phyloP scores from a whole-genome alignment of 1,284 basidiomycete species.

The Trametes polyzona region DNA sequence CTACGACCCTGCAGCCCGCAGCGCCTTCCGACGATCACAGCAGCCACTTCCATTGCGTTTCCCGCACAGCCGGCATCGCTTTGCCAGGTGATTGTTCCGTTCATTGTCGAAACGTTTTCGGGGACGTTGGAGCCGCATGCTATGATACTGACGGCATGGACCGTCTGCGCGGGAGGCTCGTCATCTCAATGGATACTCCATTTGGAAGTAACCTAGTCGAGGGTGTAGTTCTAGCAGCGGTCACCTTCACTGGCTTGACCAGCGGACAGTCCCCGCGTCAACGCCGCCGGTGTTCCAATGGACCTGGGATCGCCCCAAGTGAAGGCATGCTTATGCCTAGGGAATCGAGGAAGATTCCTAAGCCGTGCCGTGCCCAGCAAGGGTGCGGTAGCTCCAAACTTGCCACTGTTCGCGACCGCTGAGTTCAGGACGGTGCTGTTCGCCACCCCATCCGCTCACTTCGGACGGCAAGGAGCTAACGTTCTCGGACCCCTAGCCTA shows the following conservation, averaged over 20 bases:
- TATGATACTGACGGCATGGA: neutral
- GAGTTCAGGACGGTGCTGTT: neutral
- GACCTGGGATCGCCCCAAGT: neutral
- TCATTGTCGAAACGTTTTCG: neutral
- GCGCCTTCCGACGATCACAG: constrained; percentile 2
- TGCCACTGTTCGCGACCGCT: constrained; percentile 12
- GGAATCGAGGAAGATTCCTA: neutral
- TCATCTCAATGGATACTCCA: too few species aligned
- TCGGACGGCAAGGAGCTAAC: neutral
- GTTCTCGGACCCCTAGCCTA: neutral
- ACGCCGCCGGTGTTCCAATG: neutral
- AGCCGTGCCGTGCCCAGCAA: neutral
- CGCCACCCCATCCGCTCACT: neutral
- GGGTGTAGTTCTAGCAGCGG: too few species aligned
- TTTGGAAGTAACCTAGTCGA: too few species aligned
- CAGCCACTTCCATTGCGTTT: constrained; percentile 9
- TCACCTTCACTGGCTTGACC: too few species aligned
- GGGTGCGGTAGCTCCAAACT: neutral
- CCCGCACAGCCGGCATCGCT: neutral
- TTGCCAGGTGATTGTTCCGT: neutral
- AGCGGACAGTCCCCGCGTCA: neutral
- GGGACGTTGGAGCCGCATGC: neutral
- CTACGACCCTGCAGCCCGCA: neutral
- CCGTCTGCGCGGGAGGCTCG: neutral
- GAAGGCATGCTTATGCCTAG: neutral